Conservation (phyloP, 805 yeast species). For the Lipomyces sp. region DNA sequence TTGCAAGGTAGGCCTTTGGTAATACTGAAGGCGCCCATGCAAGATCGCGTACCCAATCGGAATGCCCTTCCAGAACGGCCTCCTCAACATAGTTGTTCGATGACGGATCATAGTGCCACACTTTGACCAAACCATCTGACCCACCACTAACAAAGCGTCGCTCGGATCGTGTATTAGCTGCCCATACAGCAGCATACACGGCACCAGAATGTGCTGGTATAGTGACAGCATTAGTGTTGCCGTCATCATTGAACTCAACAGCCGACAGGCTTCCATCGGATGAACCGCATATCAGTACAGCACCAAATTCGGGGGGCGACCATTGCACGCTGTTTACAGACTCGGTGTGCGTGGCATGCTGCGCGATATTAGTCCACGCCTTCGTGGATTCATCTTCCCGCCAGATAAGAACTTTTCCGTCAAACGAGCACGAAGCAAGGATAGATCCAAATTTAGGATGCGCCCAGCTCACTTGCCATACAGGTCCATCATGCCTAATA, state of each 20-base stretch:
- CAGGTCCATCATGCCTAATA: slow-evolving; percentile 84
- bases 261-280: slow-evolving; percentile 91
- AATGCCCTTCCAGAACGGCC: slow-evolving; percentile 78
- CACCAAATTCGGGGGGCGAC: slow-evolving; percentile 98
- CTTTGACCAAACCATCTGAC: slow-evolving; percentile 86
- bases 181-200: slow-evolving; percentile 94
- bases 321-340: slow-evolving; percentile 91
- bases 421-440: slow-evolving; percentile 91
- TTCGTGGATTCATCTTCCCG: slow-evolving; percentile 71
- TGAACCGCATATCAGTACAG: slow-evolving; percentile 82
- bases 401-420: slow-evolving; percentile 94
- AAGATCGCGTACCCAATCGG: slow-evolving; percentile 98
- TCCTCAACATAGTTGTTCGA: slow-evolving; percentile 64
- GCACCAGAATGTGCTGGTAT: slow-evolving; percentile 89
- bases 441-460: slow-evolving; percentile 97
- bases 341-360: slow-evolving; percentile 85
- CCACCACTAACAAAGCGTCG: slow-evolving; percentile 92
- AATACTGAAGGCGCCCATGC: slow-evolving; percentile 95
- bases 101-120: slow-evolving; percentile 65
- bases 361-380: slow-evolving; percentile 82
- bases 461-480: slow-evolving; percentile 99
- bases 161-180: slow-evolving; percentile 40
- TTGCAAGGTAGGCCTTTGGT: slow-evolving; percentile 83
- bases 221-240: slow-evolving; percentile 51
- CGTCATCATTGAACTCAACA: slow-evolving; percentile 87